phyloP scores from a whole-genome alignment of 805 yeast species.

The Priceomyces medius region DNA sequence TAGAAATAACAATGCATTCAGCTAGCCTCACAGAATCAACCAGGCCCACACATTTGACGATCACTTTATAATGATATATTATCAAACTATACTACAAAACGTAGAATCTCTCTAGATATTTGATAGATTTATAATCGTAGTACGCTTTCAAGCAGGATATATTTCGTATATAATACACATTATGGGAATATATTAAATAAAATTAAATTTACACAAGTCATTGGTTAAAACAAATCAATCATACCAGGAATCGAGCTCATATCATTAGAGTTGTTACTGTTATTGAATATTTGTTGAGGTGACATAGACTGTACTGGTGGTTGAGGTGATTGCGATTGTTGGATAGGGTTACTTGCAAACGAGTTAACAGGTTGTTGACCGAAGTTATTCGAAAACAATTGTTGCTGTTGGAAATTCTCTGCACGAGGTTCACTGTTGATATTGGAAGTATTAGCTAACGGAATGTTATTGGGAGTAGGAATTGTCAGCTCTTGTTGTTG shows the following conservation, averaged over 20 bases:
- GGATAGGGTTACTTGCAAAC: slow-evolving; percentile 2
- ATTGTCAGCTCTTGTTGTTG: not conserved
- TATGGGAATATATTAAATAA: no score
- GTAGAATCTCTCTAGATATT: no score
- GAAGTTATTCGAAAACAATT: slow-evolving; percentile 4
- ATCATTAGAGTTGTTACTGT: slow-evolving; percentile 6
- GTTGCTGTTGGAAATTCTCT: slow-evolving; percentile 9
- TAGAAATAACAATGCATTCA: slow-evolving; percentile 1
- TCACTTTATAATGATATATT: no score
- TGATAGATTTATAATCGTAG: no score
- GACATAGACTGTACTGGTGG: slow-evolving; percentile 24
- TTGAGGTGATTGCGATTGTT: slow-evolving; percentile 12
- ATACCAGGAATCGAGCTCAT: slow-evolving; percentile 12
- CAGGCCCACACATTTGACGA: no score
- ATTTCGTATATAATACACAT: no score
- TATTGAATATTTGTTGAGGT: slow-evolving; percentile 37
- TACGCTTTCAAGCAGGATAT: no score
- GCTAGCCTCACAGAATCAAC: not conserved
- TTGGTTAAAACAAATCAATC: slow-evolving; percentile 29
- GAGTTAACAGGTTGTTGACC: slow-evolving; percentile 3
- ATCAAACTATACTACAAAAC: no score
- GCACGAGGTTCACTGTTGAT: slow-evolving; percentile 1
- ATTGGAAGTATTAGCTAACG: not conserved
- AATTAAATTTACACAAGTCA: slow-evolving; percentile 7
- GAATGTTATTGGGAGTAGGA: not conserved